phyloP scores from a whole-genome alignment of 257 asterid species.

The Marsdenia floribunda region DNA sequence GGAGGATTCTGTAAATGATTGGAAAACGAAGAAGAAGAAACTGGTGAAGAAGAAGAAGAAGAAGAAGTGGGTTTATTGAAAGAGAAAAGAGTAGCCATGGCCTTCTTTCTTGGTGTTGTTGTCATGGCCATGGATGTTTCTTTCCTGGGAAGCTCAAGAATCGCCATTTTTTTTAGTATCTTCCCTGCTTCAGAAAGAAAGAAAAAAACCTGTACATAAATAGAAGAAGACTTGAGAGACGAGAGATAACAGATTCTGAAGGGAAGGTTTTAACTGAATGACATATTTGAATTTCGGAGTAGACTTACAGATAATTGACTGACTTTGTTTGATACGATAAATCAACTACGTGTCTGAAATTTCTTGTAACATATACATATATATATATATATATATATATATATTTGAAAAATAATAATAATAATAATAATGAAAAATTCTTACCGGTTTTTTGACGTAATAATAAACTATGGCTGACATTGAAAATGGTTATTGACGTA shows the following conservation, averaged over 20 bases:
- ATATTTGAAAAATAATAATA: too few relatives aligned
- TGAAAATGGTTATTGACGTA: background rate
- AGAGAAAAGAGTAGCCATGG: slow-evolving; percentile 25
- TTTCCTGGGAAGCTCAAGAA: slow-evolving; percentile 19
- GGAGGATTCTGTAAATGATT: slow-evolving; percentile 24
- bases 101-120: slow-evolving; percentile 28
- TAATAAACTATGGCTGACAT: background rate
- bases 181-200: background rate
- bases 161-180: slow-evolving; percentile 30
- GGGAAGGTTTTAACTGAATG: slow-evolving; percentile 2
- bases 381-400: too few relatives aligned
- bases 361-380: background rate
- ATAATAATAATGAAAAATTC: background rate
- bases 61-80: slow-evolving; percentile 19
- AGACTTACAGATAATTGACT: background rate
- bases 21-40: slow-evolving; percentile 21
- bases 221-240: background rate
- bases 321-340: background rate
- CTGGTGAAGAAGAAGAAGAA: too few relatives aligned
- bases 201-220: background rate
- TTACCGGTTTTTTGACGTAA: background rate
- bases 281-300: background rate
- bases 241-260: background rate
- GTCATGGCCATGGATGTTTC: slow-evolving; percentile 27
- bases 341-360: background rate